Base-by-base conservation (phyloP, 2,329 filamentous ascomycete species). In the Claviceps sp. region DNA sequence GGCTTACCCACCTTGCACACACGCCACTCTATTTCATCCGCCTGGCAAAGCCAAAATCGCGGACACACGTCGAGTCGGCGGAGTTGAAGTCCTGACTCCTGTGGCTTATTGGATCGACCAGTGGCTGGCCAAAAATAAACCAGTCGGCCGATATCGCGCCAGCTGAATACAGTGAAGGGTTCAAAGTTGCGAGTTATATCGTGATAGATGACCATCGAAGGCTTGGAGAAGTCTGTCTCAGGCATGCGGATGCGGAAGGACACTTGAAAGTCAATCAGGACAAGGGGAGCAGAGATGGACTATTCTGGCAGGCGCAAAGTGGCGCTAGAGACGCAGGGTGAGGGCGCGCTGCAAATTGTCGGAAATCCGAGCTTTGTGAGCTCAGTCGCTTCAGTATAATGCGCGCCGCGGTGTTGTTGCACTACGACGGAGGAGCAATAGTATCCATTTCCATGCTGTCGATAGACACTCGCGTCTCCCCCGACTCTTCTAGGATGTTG, bases 81-180 rank as follows among this genome's bases (percentile, higher is more conserved):
- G 4, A 17, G 45, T n/a, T 4, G 45, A 17, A 47, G 26, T 38
- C 30, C 14, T 49, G 30, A 34, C 30, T 34, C 10, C 30, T 43
- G 37, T 51, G 30, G 53, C 51, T 42, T 45, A 42, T 49, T 54
- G 47, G 43, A 51, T 47, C 51, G 52, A 50, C 55, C 55, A 54
- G 42, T 56, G 54, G 52, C 49, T 52, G 55, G 30, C 10, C 30
- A 10, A 34, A 48, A 45, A 50, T 50, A 52, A 51, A 54, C 55
- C 53, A 57, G 56, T 52, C 48, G 50, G 47, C 52, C 52, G 57
- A 55, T 46, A 57, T 44, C 40, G 38, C 48, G 47, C 30, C 43
- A 49, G 48, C 39, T 52, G 51, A 26, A 42, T 17, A 17, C 38
- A 47, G n/a, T 5, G 4, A 46, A 13, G 14, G 34, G 19, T 16